Base-by-base conservation (phyloP, 2,329 filamentous ascomycete species). In the Xylariaceae sp. region DNA sequence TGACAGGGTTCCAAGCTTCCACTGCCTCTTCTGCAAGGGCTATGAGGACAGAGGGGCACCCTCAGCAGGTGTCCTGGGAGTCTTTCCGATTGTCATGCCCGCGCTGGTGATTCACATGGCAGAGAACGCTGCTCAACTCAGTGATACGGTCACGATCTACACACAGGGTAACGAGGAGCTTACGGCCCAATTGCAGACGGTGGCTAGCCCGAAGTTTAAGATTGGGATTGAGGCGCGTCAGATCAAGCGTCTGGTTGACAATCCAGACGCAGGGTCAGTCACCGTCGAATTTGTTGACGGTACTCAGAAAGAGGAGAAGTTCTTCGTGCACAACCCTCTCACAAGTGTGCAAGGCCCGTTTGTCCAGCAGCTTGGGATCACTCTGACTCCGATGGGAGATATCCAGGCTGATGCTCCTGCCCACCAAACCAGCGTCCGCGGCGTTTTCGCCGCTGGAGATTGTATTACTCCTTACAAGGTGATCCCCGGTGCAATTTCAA, bases 371-470 rank as follows among this genome's bases (percentile, higher is more conserved):
- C 61, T 65, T 15, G 56, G 58, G 1, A 34, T 63, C 12, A 32
- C 29, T 3, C 26, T 51, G 5, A 58, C 61, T 15, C 50, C 56
- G 1, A 48, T 50, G 22, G 62, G 61, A 2, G 57, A 63, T 30
- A 56, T 65, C 16, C 7, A 53, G 15, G 59, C 58, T 7, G 51
- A 60, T 13, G 55, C 53, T 0, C 58, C 58, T 4, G 43, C 56
- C 2, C 52, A 59, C 10, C 53, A 62, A 15, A 60, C 61, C 1
- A 61, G 39, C 16, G 58, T 63, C 1, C 56, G 45, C 0, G 65
- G 61, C 1, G 61, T 64, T 1, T 67, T 62, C 40, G 63, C 63
- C 8, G 61, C 54, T 12, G 64, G 64, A 1, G 64, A 67, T 10
- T 63, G 58, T 29, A 58, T 54, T 18, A 59, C 58, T 0, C 58